These are phyloP conservation scores for Lepidium campestre DNA, from an alignment of 441 rosid species.

Conservation along the genomic window DNA sequence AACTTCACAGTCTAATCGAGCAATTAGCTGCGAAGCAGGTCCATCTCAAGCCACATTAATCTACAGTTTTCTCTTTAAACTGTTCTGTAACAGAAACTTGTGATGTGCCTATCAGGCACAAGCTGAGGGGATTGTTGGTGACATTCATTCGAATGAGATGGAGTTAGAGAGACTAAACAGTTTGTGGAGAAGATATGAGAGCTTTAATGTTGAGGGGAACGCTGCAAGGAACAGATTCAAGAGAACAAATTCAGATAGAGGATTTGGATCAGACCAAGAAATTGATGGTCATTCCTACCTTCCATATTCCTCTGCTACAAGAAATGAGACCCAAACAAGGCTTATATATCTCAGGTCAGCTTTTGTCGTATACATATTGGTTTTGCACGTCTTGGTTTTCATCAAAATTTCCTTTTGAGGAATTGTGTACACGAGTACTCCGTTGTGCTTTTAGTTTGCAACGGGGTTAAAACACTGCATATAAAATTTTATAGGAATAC, in stretches of 20 bases:
- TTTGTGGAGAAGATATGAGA: conserved; percentile 55
- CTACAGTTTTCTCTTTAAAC: neutral
- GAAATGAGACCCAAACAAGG: conserved; percentile 57
- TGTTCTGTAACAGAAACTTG: conserved; percentile 1
- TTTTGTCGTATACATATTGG: conserved; percentile 75
- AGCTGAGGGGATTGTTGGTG: conserved; percentile 78
- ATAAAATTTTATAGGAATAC: conserved; percentile 16
- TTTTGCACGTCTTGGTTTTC: conserved; percentile 70
- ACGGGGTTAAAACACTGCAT: conserved; percentile 9
- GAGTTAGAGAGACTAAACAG: conserved; percentile 72
- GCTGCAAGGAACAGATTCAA: conserved; percentile 67
- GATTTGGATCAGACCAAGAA: conserved; percentile 46
- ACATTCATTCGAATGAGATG: conserved; percentile 63
- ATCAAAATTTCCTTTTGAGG: conserved; percentile 81
- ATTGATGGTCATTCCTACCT: conserved; percentile 45
- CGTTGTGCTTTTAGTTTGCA: conserved; percentile 16
- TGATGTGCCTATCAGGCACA: conserved; percentile 46
- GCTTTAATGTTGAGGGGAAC: conserved; percentile 45
- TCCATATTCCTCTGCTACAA: conserved; percentile 45
- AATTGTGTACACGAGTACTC: conserved; percentile 11
- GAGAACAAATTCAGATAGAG: conserved; percentile 52
- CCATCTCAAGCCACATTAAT: conserved; percentile 8
- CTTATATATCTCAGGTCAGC: conserved; percentile 75
- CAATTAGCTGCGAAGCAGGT: conserved; percentile 91
- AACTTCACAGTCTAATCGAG: conserved; percentile 80